Evolutionary conservation across 2,329 filamentous ascomycete genomes (phyloP).

Genomic region (Penicillium sclerotigenum): DNA sequence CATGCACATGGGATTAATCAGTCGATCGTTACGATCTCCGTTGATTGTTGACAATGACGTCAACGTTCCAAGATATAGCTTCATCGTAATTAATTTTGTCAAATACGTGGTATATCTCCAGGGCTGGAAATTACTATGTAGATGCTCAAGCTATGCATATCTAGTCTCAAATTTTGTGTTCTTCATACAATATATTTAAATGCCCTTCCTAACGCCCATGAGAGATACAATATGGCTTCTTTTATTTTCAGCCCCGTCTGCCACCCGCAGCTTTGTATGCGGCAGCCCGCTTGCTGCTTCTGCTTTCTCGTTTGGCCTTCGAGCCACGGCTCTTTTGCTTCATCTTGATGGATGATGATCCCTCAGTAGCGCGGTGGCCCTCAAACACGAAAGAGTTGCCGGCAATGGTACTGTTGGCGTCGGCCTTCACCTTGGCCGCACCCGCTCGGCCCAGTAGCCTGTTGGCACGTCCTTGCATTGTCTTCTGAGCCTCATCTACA

Average conservation of each 20-base stretch:
- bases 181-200: conserved; percentile 12
- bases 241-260: conserved; percentile 24
- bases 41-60: conserved; percentile 1
- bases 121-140: background rate
- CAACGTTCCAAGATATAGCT: background rate
- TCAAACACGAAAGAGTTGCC: conserved; percentile 44
- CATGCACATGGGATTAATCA: background rate
- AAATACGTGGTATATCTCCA: background rate
- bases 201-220: conserved; percentile 24
- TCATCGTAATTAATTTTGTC: background rate
- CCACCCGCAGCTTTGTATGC: conserved; percentile 42
- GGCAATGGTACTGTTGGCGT: conserved; percentile 28
- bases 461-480: conserved; percentile 40
- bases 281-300: conserved; percentile 44
- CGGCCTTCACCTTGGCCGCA: conserved; percentile 35
- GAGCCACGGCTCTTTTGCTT: conserved; percentile 40
- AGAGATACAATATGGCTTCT: conserved; percentile 14
- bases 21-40: background rate
- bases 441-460: conserved; percentile 40
- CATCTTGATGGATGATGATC: conserved; percentile 31
- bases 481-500: conserved; percentile 31
- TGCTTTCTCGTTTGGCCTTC: conserved; percentile 42
- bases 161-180: conserved; percentile 1
- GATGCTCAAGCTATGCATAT: background rate
- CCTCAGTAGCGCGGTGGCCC: conserved; percentile 43